These are phyloP conservation scores for Amanita fuliginea DNA, from an alignment of 768 basidiomycete species.

Conservation along the genomic window DNA sequence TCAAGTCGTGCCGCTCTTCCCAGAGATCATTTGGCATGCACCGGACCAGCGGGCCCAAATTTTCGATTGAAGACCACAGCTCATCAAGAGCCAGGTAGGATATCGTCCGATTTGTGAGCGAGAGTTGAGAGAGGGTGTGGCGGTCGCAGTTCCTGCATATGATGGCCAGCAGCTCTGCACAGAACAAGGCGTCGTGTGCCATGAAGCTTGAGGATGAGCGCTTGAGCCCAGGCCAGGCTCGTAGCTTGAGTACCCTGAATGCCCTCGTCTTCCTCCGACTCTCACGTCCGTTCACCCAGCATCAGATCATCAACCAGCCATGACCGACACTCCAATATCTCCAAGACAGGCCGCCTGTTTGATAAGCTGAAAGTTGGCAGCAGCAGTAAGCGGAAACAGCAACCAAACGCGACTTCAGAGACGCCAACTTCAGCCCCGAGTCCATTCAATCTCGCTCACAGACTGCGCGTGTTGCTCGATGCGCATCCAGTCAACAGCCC, in stretches of 20 bases:
- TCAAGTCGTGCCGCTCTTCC: neutral
- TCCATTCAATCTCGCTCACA: constrained; percentile 1
- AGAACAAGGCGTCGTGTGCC: neutral
- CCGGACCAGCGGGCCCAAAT: neutral
- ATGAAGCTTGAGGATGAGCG: no score
- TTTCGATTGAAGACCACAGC: neutral
- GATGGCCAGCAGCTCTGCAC: neutral
- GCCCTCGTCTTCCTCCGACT: neutral
- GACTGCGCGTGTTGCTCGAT: constrained; percentile 2
- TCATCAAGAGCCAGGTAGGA: neutral
- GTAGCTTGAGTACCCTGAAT: no score
- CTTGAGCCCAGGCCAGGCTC: no score
- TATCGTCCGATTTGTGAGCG: neutral
- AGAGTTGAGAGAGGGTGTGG: neutral
- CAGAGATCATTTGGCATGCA: neutral
- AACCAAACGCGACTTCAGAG: neutral
- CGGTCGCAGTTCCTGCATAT: neutral
- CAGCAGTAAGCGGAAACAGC: neutral
- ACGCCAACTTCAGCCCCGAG: neutral
- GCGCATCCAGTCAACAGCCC: constrained; percentile 4
- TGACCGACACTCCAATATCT: neutral
- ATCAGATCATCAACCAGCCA: neutral
- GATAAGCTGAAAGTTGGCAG: neutral
- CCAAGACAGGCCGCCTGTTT: neutral
- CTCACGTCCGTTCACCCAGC: neutral